These are phyloP conservation scores for Penicillium freii DNA, from an alignment of 2,329 filamentous ascomycete species.

Conservation along the genomic window DNA sequence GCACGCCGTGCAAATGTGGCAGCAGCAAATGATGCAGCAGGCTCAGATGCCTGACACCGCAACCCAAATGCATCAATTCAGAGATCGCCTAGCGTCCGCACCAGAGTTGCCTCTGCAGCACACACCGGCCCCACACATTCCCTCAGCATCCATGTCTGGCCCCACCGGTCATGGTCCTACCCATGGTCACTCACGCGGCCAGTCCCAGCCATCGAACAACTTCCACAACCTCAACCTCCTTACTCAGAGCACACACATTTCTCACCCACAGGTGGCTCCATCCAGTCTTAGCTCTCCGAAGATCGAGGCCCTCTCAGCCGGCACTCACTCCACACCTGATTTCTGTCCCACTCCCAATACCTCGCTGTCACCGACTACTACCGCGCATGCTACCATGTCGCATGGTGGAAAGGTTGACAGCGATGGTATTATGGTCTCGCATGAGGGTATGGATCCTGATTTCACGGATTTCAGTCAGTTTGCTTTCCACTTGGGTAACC, in stretches of 20 bases:
- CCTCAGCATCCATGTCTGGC: slow-evolving; percentile 21
- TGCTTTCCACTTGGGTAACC: slow-evolving; percentile 29
- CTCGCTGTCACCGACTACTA: slow-evolving; percentile 28
- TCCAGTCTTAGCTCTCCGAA: slow-evolving; percentile 21
- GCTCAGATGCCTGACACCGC: slow-evolving; percentile 16
- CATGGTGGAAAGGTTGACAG: slow-evolving; percentile 16
- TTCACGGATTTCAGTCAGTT: slow-evolving; percentile 36
- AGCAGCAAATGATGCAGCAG: slow-evolving; percentile 30
- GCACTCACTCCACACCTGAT: slow-evolving; percentile 34
- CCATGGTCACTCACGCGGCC: slow-evolving; percentile 19
- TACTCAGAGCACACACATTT: slow-evolving; percentile 21
- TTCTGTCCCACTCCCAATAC: slow-evolving; percentile 34
- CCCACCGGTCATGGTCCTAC: slow-evolving; percentile 15
- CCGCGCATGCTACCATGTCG: neutral
- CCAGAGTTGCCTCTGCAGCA: slow-evolving; percentile 32
- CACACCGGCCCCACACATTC: slow-evolving; percentile 5
- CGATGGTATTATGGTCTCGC: slow-evolving; percentile 28
- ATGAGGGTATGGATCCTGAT: slow-evolving; percentile 31
- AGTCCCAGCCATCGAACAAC: slow-evolving; percentile 23
- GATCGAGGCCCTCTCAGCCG: slow-evolving; percentile 25
- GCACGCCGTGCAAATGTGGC: slow-evolving; percentile 27
- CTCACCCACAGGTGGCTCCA: neutral
- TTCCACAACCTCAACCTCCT: slow-evolving; percentile 23
- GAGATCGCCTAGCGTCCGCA: slow-evolving; percentile 36
- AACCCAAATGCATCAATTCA: slow-evolving; percentile 30